phyloP scores from a whole-genome alignment of 495 filamentous ascomycete genomes.

The Emericellopsis terricola region DNA sequence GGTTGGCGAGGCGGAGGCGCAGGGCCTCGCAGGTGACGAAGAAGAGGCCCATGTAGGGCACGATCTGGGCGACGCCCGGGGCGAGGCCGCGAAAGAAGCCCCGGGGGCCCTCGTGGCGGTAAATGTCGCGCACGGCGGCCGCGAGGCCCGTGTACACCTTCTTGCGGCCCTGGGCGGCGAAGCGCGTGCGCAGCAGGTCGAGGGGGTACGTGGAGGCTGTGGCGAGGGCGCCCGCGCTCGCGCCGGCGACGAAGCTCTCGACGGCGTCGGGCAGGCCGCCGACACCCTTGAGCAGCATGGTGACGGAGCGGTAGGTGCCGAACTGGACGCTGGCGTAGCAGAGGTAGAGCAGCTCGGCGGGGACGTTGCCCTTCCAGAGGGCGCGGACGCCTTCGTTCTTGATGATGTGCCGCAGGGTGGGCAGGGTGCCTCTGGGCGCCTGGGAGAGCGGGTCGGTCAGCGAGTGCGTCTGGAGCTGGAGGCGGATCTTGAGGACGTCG shows the following conservation, averaged over 20 bases:
- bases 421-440: conserved; percentile 61
- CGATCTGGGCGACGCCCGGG: conserved; percentile 67
- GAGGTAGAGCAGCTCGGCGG: conserved; percentile 85
- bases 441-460: conserved; percentile 50
- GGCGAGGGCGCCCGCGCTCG: conserved; percentile 58
- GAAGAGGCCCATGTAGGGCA: conserved; percentile 94
- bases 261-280: conserved; percentile 29
- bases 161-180: conserved; percentile 84
- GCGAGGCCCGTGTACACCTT: conserved; percentile 55
- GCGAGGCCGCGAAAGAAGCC: conserved; percentile 80
- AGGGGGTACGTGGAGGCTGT: conserved; percentile 82
- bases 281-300: conserved; percentile 33
- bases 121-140: conserved; percentile 52
- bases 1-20: conserved; percentile 26
- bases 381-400: conserved; percentile 64
- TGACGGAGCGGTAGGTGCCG: conserved; percentile 63
- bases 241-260: conserved; percentile 62
- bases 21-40: conserved; percentile 75
- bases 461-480: conserved; percentile 76
- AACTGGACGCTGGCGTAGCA: conserved; percentile 81
- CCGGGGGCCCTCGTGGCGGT: conserved; percentile 45
- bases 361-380: conserved; percentile 96
- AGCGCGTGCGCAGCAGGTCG: conserved; percentile 83
- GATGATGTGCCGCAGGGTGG: conserved; percentile 60
- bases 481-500: conserved; percentile 92